Base-by-base conservation (phyloP, 306 rosid genomes). In the Gynostemma pentaphyllum region DNA sequence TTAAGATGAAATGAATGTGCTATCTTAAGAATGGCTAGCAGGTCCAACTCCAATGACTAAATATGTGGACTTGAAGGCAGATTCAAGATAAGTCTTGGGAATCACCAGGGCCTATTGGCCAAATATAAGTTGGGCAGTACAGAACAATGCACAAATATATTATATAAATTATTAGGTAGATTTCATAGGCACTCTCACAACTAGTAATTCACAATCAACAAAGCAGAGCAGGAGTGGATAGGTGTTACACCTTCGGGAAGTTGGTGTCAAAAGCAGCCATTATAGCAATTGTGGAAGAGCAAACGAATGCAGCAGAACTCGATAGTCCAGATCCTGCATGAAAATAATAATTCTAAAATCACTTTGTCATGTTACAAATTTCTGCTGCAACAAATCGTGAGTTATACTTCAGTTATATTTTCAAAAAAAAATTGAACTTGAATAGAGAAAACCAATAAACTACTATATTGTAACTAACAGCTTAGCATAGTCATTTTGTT, bases 261-360 rank as follows among this genome's bases (percentile, higher is more conserved):
- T 84, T 92, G 72, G 72, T 72, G 50, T 74, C 88, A 73, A 88
- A 86, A 71, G 82, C 95, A 71, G 95, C 95, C 99, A 92, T 88
- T 60, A 92, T 82, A 30, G 94, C 97, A 78, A 92, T 92, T 16
- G 95, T 88, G 61, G 99, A 76, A 65, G 99, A 83, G 73, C 99
- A 92, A 72, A 92, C 99, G 82, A 92, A 83, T 34, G 99, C 99
- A 0, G 99, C 95, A 11, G 99, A 92, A 77, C 99, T 88, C 47
- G 99, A 92, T 68, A 92, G 68, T 66, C 99, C 99, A 19, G 99
- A 92, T 42, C 99, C 99, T 92, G 68, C n/a, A 67, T 16, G 61
- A 56, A 41, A 62, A 55, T 18, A 56, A 18, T 13, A 9, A 32
- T 24, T 45, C 13, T 9, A 36, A 23, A 10, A 60, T 51, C 22